Conservation (phyloP, 2,329 filamentous ascomycete species). For the Xylaria sp. region DNA sequence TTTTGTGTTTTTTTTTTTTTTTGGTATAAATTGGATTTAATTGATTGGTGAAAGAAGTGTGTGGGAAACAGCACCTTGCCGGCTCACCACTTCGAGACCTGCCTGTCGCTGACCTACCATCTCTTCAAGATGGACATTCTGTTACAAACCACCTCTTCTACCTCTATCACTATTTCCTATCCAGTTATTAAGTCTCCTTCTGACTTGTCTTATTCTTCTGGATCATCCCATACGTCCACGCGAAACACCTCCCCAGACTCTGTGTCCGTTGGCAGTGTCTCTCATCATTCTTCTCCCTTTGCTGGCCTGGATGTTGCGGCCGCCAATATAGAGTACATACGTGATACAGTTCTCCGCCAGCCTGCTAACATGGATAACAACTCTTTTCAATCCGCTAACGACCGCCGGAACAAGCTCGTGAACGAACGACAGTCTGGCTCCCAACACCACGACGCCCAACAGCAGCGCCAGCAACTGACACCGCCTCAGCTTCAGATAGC, state of each 20-base stretch:
- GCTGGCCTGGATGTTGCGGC: conserved; percentile 40
- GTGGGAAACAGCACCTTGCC: conserved; percentile 25
- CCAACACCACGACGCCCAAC: conserved; percentile 34
- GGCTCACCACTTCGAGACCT: conserved; percentile 23
- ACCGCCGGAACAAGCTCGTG: conserved; percentile 45
- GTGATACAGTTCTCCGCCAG: conserved; percentile 38
- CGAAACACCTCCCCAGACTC: conserved; percentile 45
- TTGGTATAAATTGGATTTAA: conserved; percentile 35
- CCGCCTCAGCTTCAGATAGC: conserved; percentile 38
- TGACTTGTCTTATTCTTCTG: conserved; percentile 48
- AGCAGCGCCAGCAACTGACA: conserved; percentile 20
- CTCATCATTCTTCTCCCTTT: conserved; percentile 41
- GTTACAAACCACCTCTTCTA: conserved; percentile 36
- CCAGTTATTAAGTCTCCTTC: conserved; percentile 44
- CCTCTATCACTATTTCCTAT: conserved; percentile 36
- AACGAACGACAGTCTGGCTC: conserved; percentile 38
- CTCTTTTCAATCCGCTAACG: conserved; percentile 47
- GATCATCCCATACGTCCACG: conserved; percentile 44
- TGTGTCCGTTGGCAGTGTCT: conserved; percentile 17
- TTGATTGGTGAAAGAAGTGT: conserved; percentile 33
- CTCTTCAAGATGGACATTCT: conserved; percentile 46
- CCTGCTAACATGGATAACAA: conserved; percentile 46
- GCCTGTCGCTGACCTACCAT: conserved; percentile 20
- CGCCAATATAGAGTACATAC: conserved; percentile 40
- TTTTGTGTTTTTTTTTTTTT: conserved; percentile 8